Evolutionary conservation across 2,329 filamentous ascomycete genomes (phyloP).

Genomic region (Cephalotrichum gorgonifer): DNA sequence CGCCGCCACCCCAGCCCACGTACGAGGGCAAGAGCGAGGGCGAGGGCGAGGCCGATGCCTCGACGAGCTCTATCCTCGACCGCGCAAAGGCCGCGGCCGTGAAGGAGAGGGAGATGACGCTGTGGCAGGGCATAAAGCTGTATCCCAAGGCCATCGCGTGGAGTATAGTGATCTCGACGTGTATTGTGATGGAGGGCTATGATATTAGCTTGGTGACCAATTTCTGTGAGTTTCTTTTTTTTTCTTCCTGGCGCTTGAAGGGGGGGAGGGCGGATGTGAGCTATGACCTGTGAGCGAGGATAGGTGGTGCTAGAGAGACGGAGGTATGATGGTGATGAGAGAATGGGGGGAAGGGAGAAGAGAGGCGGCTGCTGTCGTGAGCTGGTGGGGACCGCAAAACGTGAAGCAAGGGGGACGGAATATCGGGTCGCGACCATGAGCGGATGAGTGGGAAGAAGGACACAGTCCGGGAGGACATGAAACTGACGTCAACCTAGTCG

Average conservation of each 20-base stretch:
- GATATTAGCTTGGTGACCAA: slow-evolving; percentile 23
- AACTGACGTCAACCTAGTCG: not conserved
- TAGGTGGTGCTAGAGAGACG: not conserved
- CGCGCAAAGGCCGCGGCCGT: slow-evolving; percentile 31
- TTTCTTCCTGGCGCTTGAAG: slow-evolving; percentile 39
- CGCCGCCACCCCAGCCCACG: too few relatives aligned
- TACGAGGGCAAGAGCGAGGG: not conserved
- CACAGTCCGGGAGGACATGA: too few relatives aligned
- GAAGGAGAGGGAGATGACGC: slow-evolving; percentile 59
- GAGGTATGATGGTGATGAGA: not conserved
- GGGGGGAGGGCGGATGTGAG: too few relatives aligned
- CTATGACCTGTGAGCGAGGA: not conserved
- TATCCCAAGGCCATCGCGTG: slow-evolving; percentile 51
- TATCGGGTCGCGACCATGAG: not conserved
- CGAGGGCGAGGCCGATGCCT: not conserved
- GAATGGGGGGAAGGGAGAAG: too few relatives aligned
- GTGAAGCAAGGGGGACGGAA: too few relatives aligned
- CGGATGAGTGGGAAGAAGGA: not conserved
- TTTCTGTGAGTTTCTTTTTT: slow-evolving; percentile 27
- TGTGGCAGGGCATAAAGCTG: slow-evolving; percentile 65
- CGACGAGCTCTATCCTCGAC: not conserved
- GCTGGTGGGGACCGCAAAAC: too few relatives aligned
- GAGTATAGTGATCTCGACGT: slow-evolving; percentile 22
- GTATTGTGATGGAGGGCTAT: slow-evolving; percentile 33
- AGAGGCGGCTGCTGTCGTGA: too few relatives aligned